These are phyloP conservation scores for Yarrowia sp. DNA, from an alignment of 805 yeast species.

Conservation along the genomic window DNA sequence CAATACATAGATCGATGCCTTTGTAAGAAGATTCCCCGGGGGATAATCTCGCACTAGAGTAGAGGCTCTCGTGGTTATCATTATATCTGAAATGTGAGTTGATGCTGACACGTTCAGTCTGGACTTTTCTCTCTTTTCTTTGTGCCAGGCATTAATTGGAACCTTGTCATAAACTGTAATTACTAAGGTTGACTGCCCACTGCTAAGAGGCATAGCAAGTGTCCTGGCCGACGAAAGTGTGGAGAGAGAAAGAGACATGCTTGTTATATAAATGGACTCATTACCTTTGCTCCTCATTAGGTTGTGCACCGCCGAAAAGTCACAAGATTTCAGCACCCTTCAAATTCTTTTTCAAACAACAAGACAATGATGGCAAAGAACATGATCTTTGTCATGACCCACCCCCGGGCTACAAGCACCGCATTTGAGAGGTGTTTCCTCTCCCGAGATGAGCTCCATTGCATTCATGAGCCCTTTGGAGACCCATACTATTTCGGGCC, in stretches of 20 bases:
- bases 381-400: slow-evolving; percentile 44
- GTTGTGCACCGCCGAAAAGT: slow-evolving; percentile 9
- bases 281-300: neutral
- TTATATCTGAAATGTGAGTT: no score
- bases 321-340: neutral
- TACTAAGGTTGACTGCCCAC: slow-evolving; percentile 9
- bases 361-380: slow-evolving; percentile 27
- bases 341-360: neutral
- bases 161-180: slow-evolving; percentile 9
- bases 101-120: no score
- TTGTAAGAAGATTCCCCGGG: no score
- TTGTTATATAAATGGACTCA: neutral
- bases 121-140: neutral
- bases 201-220: slow-evolving; percentile 16
- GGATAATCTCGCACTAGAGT: no score
- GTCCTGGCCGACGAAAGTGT: slow-evolving; percentile 20
- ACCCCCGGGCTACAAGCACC: slow-evolving; percentile 46
- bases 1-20: no score
- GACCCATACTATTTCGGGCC: slow-evolving; percentile 47
- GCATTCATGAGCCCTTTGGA: slow-evolving; percentile 47
- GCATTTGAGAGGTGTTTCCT: slow-evolving; percentile 46
- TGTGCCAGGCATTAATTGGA: neutral
- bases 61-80: no score
- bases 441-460: slow-evolving; percentile 42
- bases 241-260: slow-evolving; percentile 9